phyloP scores from a whole-genome alignment of 163 green algal species.

The Scenedesmus sp. region DNA sequence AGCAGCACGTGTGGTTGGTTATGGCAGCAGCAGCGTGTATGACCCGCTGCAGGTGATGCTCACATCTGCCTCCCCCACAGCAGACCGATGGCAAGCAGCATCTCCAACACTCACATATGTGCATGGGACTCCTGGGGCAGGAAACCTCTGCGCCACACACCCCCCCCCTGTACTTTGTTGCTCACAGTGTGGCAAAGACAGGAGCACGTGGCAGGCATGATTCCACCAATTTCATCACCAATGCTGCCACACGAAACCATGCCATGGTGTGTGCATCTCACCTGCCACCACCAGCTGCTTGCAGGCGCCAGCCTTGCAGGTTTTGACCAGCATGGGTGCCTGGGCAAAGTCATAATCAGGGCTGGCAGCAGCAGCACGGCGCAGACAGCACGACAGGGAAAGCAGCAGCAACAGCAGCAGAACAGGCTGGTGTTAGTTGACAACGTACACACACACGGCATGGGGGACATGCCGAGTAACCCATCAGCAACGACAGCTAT shows the following conservation, averaged over 20 bases:
- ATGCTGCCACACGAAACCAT: not conserved
- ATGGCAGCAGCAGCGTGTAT: too few relatives aligned
- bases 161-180: too few relatives aligned
- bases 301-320: constrained; percentile 43
- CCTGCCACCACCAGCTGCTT: constrained; percentile 43
- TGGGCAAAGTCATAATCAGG: constrained; percentile 49
- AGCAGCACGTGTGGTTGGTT: too few relatives aligned
- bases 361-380: not conserved
- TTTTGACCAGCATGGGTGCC: constrained; percentile 47
- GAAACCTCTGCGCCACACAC: too few relatives aligned
- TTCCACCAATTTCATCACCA: not conserved
- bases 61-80: too few relatives aligned
- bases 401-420: not conserved
- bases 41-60: too few relatives aligned
- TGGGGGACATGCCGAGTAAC: not conserved
- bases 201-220: not conserved
- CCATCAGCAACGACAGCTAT: not conserved
- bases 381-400: not conserved
- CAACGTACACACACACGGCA: not conserved
- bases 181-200: too few relatives aligned
- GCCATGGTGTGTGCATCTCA: not conserved
- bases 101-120: too few relatives aligned
- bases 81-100: too few relatives aligned
- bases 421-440: not conserved
- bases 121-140: too few relatives aligned